Evolutionary conservation across 768 basidiomycete species (phyloP).

Genomic region (Mycena sanguinolenta): DNA sequence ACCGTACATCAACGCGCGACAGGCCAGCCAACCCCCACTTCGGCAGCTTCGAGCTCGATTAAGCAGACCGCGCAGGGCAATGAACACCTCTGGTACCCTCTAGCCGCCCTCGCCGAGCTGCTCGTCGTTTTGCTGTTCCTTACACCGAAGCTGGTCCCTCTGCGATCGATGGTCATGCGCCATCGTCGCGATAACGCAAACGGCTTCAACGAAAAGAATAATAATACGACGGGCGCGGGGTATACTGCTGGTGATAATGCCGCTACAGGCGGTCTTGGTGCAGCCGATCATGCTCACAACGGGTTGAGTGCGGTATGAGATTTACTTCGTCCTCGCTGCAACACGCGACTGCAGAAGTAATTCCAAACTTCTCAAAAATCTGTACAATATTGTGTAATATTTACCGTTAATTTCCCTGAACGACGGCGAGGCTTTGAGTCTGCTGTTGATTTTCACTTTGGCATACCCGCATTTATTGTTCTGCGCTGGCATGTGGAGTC

Average conservation of each 20-base stretch:
- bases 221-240: background rate
- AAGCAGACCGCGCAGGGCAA: slow-evolving; percentile 18
- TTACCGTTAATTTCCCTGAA: too few relatives aligned
- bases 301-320: slow-evolving; percentile 18
- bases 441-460: too few relatives aligned
- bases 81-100: slow-evolving; percentile 37
- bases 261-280: slow-evolving; percentile 18
- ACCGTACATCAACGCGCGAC: slow-evolving; percentile 33
- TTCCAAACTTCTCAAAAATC: background rate
- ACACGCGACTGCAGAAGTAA: too few relatives aligned
- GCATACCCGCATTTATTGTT: too few relatives aligned
- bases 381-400: background rate
- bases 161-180: slow-evolving; percentile 12
- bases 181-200: background rate
- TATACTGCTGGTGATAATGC: slow-evolving; percentile 19
- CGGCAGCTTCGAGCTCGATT: background rate
- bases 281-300: slow-evolving; percentile 1
- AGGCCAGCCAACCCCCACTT: slow-evolving; percentile 18
- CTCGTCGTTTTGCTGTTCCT: slow-evolving; percentile 31
- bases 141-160: slow-evolving; percentile 16
- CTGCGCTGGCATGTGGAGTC: too few relatives aligned
- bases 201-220: background rate
- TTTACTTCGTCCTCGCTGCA: background rate
- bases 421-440: too few relatives aligned
- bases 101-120: slow-evolving; percentile 33